Base-by-base conservation (phyloP, 257 asterid species). In the Gentiana macrophylla region DNA sequence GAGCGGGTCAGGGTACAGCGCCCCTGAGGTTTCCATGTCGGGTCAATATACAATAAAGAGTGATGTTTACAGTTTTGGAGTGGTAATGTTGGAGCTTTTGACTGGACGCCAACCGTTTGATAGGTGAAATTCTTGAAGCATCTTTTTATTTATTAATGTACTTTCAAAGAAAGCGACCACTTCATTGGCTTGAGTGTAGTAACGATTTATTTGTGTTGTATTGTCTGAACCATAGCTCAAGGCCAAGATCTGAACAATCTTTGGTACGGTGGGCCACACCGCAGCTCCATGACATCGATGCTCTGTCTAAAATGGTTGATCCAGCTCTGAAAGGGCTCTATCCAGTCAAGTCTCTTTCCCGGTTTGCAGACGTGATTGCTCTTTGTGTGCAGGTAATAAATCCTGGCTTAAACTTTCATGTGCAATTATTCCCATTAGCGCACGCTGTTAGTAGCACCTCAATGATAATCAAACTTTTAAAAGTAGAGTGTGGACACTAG, bases 221-320 rank as follows among this genome's bases (percentile, higher is more conserved):
- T 24, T 24, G 24, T 24, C 24, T 58, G 36, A 32, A 46, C 15
- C 84, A 24, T 24, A 90, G 97, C 74, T 59, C 90, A 63, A 85
- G 89, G 78, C 56, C 86, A 37, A 83, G 96, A 72, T 53, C 82
- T 4, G 98, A 91, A 70, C 98, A 91, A 69, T 84, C 90, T 53
- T 65, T 91, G 67, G 98, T 91, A 53, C 85, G 94, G 37, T 91
- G 98, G 98, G 97, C 95, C 0, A 80, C 97, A 12, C 98, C 98
- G 41, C 96, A 87, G 75, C 93, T 91, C 75, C 98, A 91, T 51
- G 96, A 91, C 62, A 87, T 91, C 12, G 98, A 91, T 48, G 96
- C 98, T 43, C 78, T 91, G 60, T 55, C 88, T 32, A 91, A 87
- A 79, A 91, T 91, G 98, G 98, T 88, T 33, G 98, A 91, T 68